phyloP scores from a whole-genome alignment of 208 protist genomes.

The Herpetomonas muscarum region DNA sequence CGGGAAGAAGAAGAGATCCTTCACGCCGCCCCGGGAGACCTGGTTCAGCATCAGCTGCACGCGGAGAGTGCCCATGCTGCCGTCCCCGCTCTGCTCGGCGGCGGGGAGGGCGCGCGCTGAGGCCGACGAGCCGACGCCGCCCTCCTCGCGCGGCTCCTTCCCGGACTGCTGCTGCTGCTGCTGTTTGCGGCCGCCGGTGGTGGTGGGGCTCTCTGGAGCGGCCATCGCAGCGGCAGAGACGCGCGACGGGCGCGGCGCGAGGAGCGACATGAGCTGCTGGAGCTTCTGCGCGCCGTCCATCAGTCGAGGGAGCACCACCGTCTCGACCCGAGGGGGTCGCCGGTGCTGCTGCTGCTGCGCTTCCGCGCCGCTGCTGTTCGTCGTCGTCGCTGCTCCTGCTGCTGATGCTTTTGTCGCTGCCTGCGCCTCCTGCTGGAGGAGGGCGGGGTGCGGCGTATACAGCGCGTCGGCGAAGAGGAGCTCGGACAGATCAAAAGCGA shows the following conservation, averaged over 20 bases:
- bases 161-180: too few species aligned
- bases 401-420: neutral
- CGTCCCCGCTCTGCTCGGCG: neutral
- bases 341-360: too few species aligned
- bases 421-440: neutral
- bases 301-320: too few species aligned
- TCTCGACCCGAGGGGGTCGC: too few species aligned
- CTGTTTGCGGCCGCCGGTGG: too few species aligned
- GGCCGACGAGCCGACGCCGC: neutral
- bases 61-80: neutral
- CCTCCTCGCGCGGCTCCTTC: too few species aligned
- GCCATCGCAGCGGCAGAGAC: conserved; percentile 15
- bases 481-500: conserved; percentile 19
- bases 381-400: too few species aligned
- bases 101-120: conserved; percentile 1
- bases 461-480: conserved; percentile 9
- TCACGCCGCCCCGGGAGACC: conserved; percentile 8
- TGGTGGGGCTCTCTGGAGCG: too few species aligned
- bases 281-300: conserved; percentile 21
- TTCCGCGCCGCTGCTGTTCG: too few species aligned
- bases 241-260: conserved; percentile 6
- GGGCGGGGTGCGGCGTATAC: conserved; percentile 5
- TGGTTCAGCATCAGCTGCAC: conserved; percentile 25
- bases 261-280: conserved; percentile 1
- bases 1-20: conserved; percentile 43